Evolutionary conservation across 164 flowering plant genomes (phyloP), one percentile per base, ranked within the genome.

Genomic region (Magnolia kwangsiensis): DNA sequence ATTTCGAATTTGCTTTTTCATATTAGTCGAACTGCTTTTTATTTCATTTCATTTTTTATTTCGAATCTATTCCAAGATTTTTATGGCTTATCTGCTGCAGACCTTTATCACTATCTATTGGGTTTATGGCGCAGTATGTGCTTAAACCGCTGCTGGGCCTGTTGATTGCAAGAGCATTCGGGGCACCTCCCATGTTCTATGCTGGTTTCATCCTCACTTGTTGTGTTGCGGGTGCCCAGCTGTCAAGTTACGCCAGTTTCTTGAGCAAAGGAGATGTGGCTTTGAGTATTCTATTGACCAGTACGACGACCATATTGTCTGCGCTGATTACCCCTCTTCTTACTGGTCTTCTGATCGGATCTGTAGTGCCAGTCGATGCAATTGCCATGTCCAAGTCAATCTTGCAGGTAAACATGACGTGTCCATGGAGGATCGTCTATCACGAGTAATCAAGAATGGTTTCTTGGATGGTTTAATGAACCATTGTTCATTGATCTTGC

Each of bases 361-460:
- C 98, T 72, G 96, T 93, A 74, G 97, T 96, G 74, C 98, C 98
- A 0, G 98, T 96, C 64, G 97, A 96, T 86, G 93, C 89, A 31
- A 71, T 90, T 73, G 98, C 98, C 67, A 96, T 96, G 97, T 89
- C 99, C 67, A 96, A 92, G 85, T 96, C 99, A 64, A 96, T 96
- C 78, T 81, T 95, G 83, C 99, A 95, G 92, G 98, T 92, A 79
- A 64, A 45, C 29, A 9, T 63, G 58, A 24, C 18, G 55, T 1
- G 63, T 8, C 68, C n/a, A 51, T 76, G 14, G 58, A 63, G 24
- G 59, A 45, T 64, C 71, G 7, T 72, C 3, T 18, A 11, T 50
- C 65, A 16, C 7, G 58, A 49, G n/a, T 21, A 51, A 21, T 20
- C 50, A 45, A 1, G 4, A 21, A 63, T 19, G 21, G 14, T 20